phyloP scores from a whole-genome alignment of 441 rosid genomes.

The Hypseocharis bilobata region DNA sequence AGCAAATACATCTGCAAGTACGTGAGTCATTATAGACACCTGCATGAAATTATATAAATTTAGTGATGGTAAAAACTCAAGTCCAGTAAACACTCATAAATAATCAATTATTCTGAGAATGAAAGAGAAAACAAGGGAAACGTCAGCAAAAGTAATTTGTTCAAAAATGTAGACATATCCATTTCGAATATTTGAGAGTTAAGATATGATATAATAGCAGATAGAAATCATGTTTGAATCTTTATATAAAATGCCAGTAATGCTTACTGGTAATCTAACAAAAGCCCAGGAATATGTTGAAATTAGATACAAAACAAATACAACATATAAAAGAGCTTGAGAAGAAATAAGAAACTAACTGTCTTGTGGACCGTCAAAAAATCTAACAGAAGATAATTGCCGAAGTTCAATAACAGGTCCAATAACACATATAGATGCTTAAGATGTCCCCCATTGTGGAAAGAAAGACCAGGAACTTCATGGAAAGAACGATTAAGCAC shows the following conservation, averaged over 20 bases:
- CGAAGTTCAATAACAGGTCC: constrained; percentile 51
- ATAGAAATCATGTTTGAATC: background rate
- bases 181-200: background rate
- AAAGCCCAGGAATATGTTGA: background rate
- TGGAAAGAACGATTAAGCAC: constrained; percentile 31
- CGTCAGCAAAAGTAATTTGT: background rate
- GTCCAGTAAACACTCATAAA: background rate
- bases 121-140: background rate
- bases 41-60: constrained; percentile 28
- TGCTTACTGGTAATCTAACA: too few relatives aligned
- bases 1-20: constrained; percentile 61
- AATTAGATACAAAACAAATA: background rate
- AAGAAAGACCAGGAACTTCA: constrained; percentile 28
- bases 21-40: constrained; percentile 69
- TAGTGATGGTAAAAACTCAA: background rate
- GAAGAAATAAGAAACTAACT: constrained; percentile 32
- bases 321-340: background rate
- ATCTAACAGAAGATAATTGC: constrained; percentile 54
- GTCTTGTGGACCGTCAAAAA: constrained; percentile 62
- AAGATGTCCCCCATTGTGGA: constrained; percentile 38
- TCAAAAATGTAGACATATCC: background rate
- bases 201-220: too few relatives aligned
- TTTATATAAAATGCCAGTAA: background rate
- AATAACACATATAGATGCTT: constrained; percentile 42
- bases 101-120: background rate